A percentile compares a stretch with the other conserved stretches of the same genome.
Evolutionary conservation across 2,329 filamentous ascomycete species (phyloP).

Genomic region (Endocalyx cinctus): DNA sequence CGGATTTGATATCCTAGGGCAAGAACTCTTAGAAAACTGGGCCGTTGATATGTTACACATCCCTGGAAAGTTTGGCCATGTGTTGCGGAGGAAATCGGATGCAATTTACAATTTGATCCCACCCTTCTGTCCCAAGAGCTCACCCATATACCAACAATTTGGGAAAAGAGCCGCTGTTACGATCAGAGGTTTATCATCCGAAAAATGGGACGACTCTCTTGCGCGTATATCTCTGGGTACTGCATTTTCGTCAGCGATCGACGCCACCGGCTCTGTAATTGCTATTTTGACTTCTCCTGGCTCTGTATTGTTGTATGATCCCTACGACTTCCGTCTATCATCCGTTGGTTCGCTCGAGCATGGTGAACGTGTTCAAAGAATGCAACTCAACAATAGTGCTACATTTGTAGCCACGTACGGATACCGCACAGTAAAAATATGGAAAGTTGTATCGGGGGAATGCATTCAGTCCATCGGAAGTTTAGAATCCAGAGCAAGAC

Average conservation of each 20-base stretch:
- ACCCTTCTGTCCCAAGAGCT: constrained; percentile 33
- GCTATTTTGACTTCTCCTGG: constrained; percentile 9
- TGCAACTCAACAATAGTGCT: constrained; percentile 16
- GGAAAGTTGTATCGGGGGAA: constrained; percentile 19
- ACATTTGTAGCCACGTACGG: constrained; percentile 24
- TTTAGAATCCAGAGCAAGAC: constrained; percentile 15
- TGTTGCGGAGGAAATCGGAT: constrained; percentile 21
- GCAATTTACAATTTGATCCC: constrained; percentile 34
- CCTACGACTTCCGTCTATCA: constrained; percentile 16
- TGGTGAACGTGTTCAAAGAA: constrained; percentile 15
- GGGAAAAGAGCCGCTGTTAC: constrained; percentile 12
- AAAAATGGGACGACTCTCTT: constrained; percentile 22
- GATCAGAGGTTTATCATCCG: constrained; percentile 9
- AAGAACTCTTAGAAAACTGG: constrained; percentile 27
- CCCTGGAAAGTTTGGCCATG: constrained; percentile 29
- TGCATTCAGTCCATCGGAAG: constrained; percentile 18
- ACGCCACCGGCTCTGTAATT: constrained; percentile 9
- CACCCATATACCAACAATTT: constrained; percentile 30
- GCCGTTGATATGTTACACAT: constrained; percentile 30
- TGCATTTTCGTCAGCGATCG: constrained; percentile 9
- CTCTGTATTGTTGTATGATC: constrained; percentile 17
- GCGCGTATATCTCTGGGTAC: constrained; percentile 14
- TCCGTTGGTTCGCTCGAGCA: constrained; percentile 10
- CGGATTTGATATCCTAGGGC: neutral
- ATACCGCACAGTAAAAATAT: constrained; percentile 20